Base-by-base conservation (phyloP, 805 yeast genomes). In the Yamadazyma tumulicola region DNA sequence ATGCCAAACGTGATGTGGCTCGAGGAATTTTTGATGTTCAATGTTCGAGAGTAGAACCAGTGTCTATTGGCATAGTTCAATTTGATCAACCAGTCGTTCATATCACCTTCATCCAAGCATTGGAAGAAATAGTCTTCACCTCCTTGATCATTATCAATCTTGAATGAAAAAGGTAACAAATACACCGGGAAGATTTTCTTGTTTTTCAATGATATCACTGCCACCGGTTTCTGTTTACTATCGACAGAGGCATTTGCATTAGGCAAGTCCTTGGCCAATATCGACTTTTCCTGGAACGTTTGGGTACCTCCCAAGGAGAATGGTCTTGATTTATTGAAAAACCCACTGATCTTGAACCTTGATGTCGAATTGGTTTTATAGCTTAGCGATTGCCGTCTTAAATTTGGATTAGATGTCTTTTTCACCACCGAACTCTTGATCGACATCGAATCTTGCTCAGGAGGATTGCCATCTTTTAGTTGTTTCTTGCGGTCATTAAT, bases 81-180 rank as follows among this genome's bases (percentile, higher is more conserved):
- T 39, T 61, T 64, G 28, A 64, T 59, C 28, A 85, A 64, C 97
- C 97, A 89, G 27, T 79, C 86, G 34, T 74, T 76, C 37, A 82
- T 74, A 19, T 85, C 95, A 1, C 51, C 41, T 5, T 77, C 80
- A 41, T 57, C 64, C 0, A 72, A 52, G 0, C 91, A 81, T 55
- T 91, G 96, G 48, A 89, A 70, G 25, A 77, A 65, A 50, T 61
- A 72, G 37, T 81, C 85, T 10, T 72, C 73, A 11, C 43, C 45
- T 6, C 42, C 60, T 45, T 67, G 47, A 44, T 64, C 68, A 20
- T 64, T 48, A 39, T 67, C 77, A 24, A 76, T 57, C 42, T 74
- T 73, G 57, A 76, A 75, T 28, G 72, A 63, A 28, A 59, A 58
- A 0, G 75, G 75, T 24, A 67, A 48, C 12, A 72, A 56, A 45